These are phyloP conservation scores for Aspergillus ruber DNA, from an alignment of 2,329 filamentous ascomycete species.

Conservation along the genomic window DNA sequence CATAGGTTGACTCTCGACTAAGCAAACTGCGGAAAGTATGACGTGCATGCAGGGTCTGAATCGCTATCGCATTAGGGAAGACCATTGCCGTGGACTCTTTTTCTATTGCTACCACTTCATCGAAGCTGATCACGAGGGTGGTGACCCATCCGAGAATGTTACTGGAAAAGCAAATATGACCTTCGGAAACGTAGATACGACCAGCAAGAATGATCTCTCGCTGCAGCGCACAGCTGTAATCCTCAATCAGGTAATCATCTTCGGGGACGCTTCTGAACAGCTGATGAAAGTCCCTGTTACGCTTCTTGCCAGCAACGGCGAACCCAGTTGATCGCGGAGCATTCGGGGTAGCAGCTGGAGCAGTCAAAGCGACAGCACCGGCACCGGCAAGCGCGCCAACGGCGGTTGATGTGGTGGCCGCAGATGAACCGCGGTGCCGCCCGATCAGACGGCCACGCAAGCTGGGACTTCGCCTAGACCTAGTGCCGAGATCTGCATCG, in stretches of 20 bases:
- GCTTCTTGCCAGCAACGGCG: conserved; percentile 89
- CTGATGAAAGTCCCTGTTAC: conserved; percentile 90
- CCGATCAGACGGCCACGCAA: conserved; percentile 58
- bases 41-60: conserved; percentile 89
- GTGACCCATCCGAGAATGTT: conserved; percentile 99
- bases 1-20: conserved; percentile 90
- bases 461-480: conserved; percentile 59
- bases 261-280: conserved; percentile 95
- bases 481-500: conserved; percentile 52
- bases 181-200: conserved; percentile 90
- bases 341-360: conserved; percentile 52
- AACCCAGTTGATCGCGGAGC: conserved; percentile 84
- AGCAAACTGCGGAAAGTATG: conserved; percentile 95
- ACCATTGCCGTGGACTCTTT: conserved; percentile 93
- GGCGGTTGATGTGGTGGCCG: conserved; percentile 60
- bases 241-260: conserved; percentile 95
- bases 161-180: conserved; percentile 96
- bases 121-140: conserved; percentile 94
- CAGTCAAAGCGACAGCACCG: conserved; percentile 63
- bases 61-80: conserved; percentile 96
- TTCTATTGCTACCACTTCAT: conserved; percentile 93
- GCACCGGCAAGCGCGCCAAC: conserved; percentile 63
- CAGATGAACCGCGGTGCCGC: conserved; percentile 77
- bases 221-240: conserved; percentile 94
- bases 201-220: conserved; percentile 93